Evolutionary conservation across 768 basidiomycete genomes (phyloP).

Genomic region (Russula griseocarnosa): DNA sequence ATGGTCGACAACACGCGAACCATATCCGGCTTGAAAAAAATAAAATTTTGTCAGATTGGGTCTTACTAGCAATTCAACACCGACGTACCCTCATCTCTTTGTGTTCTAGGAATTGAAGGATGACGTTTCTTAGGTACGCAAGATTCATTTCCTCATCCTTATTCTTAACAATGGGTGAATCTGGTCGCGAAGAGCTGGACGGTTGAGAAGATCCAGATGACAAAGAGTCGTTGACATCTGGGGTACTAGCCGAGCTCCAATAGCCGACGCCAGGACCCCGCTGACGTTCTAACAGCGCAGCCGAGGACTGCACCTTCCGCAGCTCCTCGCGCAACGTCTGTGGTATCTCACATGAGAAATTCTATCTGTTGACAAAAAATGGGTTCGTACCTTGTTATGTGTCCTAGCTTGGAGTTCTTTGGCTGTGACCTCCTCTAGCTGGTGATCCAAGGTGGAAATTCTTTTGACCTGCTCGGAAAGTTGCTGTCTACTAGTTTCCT

Average conservation of each 20-base stretch:
- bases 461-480: constrained; percentile 48
- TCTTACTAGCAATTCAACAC: background rate
- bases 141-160: constrained; percentile 91
- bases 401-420: constrained; percentile 66
- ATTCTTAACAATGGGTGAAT: constrained; percentile 36
- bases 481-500: constrained; percentile 47
- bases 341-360: constrained; percentile 1
- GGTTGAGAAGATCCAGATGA: constrained; percentile 41
- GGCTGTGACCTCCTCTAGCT: constrained; percentile 67
- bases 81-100: constrained; percentile 92
- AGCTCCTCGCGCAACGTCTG: constrained; percentile 91
- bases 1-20: constrained; percentile 90
- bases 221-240: constrained; percentile 33
- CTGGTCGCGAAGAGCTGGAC: constrained; percentile 32
- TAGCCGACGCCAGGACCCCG: constrained; percentile 93
- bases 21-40: constrained; percentile 66
- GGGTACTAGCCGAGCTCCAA: constrained; percentile 55
- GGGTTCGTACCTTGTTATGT: constrained; percentile 66
- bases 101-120: constrained; percentile 95
- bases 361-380: background rate
- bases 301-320: constrained; percentile 92
- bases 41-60: constrained; percentile 20
- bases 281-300: constrained; percentile 82
- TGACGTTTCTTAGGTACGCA: constrained; percentile 94
- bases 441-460: constrained; percentile 53